Evolutionary conservation across 2,329 filamentous ascomycete species (phyloP).

Genomic region (Onygena corvina): DNA sequence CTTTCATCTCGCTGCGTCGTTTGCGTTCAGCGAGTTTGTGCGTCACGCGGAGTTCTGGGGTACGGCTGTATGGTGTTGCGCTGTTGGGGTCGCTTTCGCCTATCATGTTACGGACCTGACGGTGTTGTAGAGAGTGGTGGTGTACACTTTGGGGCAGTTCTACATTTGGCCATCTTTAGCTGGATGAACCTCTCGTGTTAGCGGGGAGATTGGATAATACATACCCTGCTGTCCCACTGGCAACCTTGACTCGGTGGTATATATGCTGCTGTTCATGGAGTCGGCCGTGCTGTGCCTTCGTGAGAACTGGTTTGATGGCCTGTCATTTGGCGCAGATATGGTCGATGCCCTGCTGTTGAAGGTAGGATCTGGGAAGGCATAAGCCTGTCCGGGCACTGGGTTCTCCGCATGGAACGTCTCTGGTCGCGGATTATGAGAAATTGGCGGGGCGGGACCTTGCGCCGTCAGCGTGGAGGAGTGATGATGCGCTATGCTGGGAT

Average conservation of each 20-base stretch:
- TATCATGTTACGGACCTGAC: slow-evolving; percentile 37
- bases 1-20: slow-evolving; percentile 42
- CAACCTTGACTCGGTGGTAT: slow-evolving; percentile 38
- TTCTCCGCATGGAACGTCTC: slow-evolving; percentile 41
- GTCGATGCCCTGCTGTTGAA: slow-evolving; percentile 22
- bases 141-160: slow-evolving; percentile 38
- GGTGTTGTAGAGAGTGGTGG: slow-evolving; percentile 39
- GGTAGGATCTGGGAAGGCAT: slow-evolving; percentile 40
- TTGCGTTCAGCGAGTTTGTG: slow-evolving; percentile 42
- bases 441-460: slow-evolving; percentile 28
- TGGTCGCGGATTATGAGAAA: slow-evolving; percentile 38
- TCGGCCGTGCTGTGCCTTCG: slow-evolving; percentile 38
- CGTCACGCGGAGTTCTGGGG: slow-evolving; percentile 39
- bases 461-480: slow-evolving; percentile 14
- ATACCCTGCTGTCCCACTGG: slow-evolving; percentile 39
- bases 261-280: slow-evolving; percentile 37
- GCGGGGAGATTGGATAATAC: slow-evolving; percentile 11
- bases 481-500: slow-evolving; percentile 29
- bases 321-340: slow-evolving; percentile 26
- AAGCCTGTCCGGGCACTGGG: slow-evolving; percentile 39
- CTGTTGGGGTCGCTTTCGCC: slow-evolving; percentile 34
- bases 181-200: neutral
- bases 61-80: slow-evolving; percentile 39
- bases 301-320: slow-evolving; percentile 28
- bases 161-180: neutral